These are phyloP conservation scores for Calonectria fujianensis DNA, from an alignment of 2,329 filamentous ascomycete species.

Conservation along the genomic window DNA sequence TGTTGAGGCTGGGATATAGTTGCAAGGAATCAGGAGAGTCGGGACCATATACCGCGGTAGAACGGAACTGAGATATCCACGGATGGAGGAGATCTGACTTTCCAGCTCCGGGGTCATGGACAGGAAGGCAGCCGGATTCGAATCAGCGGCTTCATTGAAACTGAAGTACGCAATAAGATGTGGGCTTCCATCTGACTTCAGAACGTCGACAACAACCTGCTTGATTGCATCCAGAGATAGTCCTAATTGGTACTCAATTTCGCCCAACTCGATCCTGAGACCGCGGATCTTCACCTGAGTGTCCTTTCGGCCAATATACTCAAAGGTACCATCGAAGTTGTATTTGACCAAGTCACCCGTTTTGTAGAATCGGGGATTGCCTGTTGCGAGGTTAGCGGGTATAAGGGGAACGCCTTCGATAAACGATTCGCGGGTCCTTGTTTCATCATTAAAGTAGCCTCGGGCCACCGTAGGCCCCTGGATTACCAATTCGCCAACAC, in stretches of 20 bases:
- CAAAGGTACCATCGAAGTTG: slow-evolving; percentile 20
- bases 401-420: slow-evolving; percentile 8
- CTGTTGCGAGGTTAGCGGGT: neutral
- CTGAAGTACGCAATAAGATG: slow-evolving; percentile 31
- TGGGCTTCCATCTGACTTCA: slow-evolving; percentile 19
- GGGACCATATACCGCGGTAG: slow-evolving; percentile 49
- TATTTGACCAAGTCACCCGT: slow-evolving; percentile 25
- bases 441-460: slow-evolving; percentile 65
- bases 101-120: neutral
- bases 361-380: slow-evolving; percentile 15
- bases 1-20: slow-evolving; percentile 41
- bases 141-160: neutral
- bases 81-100: slow-evolving; percentile 6
- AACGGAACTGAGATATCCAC: slow-evolving; percentile 2
- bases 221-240: neutral
- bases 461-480: slow-evolving; percentile 62
- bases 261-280: slow-evolving; percentile 54
- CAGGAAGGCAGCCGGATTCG: neutral
- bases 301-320: slow-evolving; percentile 49
- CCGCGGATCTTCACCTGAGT: slow-evolving; percentile 57
- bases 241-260: slow-evolving; percentile 20
- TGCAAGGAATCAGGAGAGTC: slow-evolving; percentile 38
- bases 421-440: neutral
- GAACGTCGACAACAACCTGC: slow-evolving; percentile 23
- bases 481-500: slow-evolving; percentile 42